Conservation (phyloP, 768 basidiomycete species). For the Panellus pusillus region DNA sequence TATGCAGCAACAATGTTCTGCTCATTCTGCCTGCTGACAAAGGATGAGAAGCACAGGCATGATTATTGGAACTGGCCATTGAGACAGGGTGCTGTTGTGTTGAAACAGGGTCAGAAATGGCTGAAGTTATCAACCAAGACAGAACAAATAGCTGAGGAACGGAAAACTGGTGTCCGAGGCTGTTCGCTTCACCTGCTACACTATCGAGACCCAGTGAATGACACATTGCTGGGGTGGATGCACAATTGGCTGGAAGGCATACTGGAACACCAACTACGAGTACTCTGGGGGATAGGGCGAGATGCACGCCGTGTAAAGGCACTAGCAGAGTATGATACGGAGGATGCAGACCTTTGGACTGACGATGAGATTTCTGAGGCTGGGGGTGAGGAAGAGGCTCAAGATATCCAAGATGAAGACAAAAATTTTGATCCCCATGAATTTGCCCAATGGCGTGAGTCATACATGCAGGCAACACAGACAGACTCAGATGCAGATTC, state of each 20-base stretch:
- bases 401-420: too few species aligned
- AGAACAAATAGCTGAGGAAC: not conserved
- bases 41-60: slow-evolving; percentile 4
- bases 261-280: slow-evolving; percentile 12
- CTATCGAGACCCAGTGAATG: slow-evolving; percentile 19
- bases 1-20: slow-evolving; percentile 16
- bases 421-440: too few species aligned
- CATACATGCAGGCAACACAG: too few species aligned
- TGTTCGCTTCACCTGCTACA: slow-evolving; percentile 11
- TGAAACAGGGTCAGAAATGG: slow-evolving; percentile 11
- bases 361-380: too few species aligned
- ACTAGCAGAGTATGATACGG: not conserved
- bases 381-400: too few species aligned
- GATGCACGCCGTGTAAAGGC: not conserved
- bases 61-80: slow-evolving; percentile 14
- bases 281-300: slow-evolving; percentile 17
- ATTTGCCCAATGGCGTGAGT: too few species aligned
- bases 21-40: slow-evolving; percentile 14
- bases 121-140: slow-evolving; percentile 5
- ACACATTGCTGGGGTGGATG: slow-evolving; percentile 18
- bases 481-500: too few species aligned
- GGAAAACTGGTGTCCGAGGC: slow-evolving; percentile 13
- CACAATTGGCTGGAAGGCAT: slow-evolving; percentile 20
- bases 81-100: slow-evolving; percentile 5
- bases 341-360: too few species aligned